Evolutionary conservation across 2,329 filamentous ascomycete genomes (phyloP).

Genomic region (Phaeosphaeria sp.): DNA sequence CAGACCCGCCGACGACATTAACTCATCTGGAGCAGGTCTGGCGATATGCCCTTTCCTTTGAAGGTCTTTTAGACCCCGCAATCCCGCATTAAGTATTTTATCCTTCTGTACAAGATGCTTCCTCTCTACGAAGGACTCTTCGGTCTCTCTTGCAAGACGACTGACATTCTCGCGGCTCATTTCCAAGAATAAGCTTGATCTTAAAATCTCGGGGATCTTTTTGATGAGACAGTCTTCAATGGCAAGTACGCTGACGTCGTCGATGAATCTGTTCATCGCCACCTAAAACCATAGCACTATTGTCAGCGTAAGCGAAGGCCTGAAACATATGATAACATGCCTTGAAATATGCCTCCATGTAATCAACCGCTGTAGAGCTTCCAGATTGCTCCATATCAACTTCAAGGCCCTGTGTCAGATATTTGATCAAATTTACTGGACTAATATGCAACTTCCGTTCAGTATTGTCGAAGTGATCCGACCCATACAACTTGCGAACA

Average conservation of each 20-base stretch:
- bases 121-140: too few species aligned
- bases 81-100: too few species aligned
- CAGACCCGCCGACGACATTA: too few species aligned
- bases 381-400: constrained; percentile 39
- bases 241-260: constrained; percentile 49
- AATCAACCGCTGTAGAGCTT: constrained; percentile 34
- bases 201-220: constrained; percentile 16
- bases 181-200: too few species aligned
- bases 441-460: constrained; percentile 12
- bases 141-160: too few species aligned
- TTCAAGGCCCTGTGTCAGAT: constrained; percentile 2
- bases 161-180: too few species aligned
- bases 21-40: too few species aligned
- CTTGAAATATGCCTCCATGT: constrained; percentile 41
- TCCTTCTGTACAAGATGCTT: too few species aligned
- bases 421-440: neutral
- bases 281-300: constrained; percentile 35
- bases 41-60: too few species aligned
- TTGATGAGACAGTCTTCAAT: constrained; percentile 45
- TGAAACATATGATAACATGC: constrained; percentile 4
- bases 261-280: constrained; percentile 49
- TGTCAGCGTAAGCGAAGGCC: neutral
- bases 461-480: constrained; percentile 15
- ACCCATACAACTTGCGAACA: constrained; percentile 10
- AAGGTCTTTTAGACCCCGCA: too few species aligned